These are phyloP conservation scores for Fusarium redolens DNA, from an alignment of 2,329 filamentous ascomycete species.

Conservation along the genomic window DNA sequence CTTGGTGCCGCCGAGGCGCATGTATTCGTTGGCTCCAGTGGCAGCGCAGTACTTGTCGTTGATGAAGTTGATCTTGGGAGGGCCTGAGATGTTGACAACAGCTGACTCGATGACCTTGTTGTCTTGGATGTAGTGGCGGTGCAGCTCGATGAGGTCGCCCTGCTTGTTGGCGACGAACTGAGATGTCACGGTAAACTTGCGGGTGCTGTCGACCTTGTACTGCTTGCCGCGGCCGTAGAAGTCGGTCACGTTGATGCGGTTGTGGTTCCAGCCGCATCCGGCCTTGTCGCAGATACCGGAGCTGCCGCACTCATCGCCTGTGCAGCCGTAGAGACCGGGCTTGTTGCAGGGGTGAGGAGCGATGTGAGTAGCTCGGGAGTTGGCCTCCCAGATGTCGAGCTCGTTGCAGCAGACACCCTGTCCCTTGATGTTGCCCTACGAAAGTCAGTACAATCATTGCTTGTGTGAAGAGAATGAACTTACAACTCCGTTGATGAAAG, in stretches of 20 bases:
- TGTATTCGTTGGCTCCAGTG: slow-evolving; percentile 45
- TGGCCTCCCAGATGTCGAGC: slow-evolving; percentile 68
- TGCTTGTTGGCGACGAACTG: slow-evolving; percentile 57
- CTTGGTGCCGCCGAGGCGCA: slow-evolving; percentile 54
- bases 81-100: slow-evolving; percentile 36
- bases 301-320: slow-evolving; percentile 54
- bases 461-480: not conserved
- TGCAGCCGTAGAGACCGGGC: slow-evolving; percentile 57
- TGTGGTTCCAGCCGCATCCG: slow-evolving; percentile 59
- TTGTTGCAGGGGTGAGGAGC: slow-evolving; percentile 63
- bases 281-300: slow-evolving; percentile 57
- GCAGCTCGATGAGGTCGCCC: slow-evolving; percentile 60
- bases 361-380: slow-evolving; percentile 56
- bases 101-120: slow-evolving; percentile 42
- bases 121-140: slow-evolving; percentile 58
- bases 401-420: slow-evolving; percentile 63
- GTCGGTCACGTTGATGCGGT: slow-evolving; percentile 45
- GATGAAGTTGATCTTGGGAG: slow-evolving; percentile 51
- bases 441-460: not conserved
- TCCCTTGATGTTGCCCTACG: slow-evolving; percentile 34
- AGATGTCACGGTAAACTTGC: slow-evolving; percentile 60
- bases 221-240: slow-evolving; percentile 50
- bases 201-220: slow-evolving; percentile 51
- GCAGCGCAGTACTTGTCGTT: slow-evolving; percentile 53
- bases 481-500: slow-evolving; percentile 63